Conservation (phyloP, 805 yeast genomes). For the Nakazawaea siamensis region DNA sequence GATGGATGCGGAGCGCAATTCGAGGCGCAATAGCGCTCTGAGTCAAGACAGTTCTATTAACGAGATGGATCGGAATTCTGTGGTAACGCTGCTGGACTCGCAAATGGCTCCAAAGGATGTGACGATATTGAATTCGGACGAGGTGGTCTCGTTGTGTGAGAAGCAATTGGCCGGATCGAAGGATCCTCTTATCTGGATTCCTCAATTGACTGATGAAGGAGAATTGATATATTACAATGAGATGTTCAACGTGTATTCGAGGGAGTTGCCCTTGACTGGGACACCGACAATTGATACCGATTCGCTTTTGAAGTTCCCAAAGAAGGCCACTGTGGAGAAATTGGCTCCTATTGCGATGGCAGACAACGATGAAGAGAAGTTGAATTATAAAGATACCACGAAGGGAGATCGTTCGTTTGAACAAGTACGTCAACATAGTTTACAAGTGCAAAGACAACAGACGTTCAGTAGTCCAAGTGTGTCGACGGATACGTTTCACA, state of each 20-base stretch:
- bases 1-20: conserved; percentile 6
- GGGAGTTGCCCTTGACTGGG: conserved; percentile 44
- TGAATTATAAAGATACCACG: conserved; percentile 2
- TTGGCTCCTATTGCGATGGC: conserved; percentile 5
- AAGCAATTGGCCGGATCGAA: conserved; percentile 23
- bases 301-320: conserved; percentile 8
- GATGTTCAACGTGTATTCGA: conserved; percentile 50
- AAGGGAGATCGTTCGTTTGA: neutral
- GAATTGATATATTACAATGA: conserved; percentile 52
- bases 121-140: conserved; percentile 12
- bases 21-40: conserved; percentile 39
- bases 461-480: neutral
- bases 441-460: neutral
- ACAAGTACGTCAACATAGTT: neutral
- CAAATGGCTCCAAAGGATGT: conserved; percentile 9
- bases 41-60: conserved; percentile 17
- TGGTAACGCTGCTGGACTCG: neutral
- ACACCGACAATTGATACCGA: conserved; percentile 10
- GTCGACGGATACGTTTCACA: neutral
- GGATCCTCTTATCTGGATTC: conserved; percentile 47
- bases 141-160: conserved; percentile 6
- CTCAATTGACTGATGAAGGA: conserved; percentile 47
- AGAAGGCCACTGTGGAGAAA: neutral
- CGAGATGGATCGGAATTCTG: conserved; percentile 7
- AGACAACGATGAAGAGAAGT: conserved; percentile 2